phyloP scores from a whole-genome alignment of 306 rosid species.

The Astragalus glycyphyllos region DNA sequence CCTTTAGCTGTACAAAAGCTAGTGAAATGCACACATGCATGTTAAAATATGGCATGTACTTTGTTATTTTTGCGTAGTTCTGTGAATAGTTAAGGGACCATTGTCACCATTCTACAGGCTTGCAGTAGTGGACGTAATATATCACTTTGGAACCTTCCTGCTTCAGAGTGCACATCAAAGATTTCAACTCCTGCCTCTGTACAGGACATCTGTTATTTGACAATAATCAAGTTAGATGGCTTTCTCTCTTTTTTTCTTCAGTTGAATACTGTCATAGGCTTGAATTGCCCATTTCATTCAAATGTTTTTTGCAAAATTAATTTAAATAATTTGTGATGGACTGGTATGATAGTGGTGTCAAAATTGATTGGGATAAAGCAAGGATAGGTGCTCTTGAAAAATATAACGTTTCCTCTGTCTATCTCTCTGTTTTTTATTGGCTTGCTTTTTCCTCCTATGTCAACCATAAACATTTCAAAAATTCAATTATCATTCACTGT shows the following conservation, averaged over 20 bases:
- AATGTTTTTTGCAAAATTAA: background rate
- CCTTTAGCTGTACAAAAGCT: constrained; percentile 21
- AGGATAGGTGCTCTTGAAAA: background rate
- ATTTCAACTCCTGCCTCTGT: constrained; percentile 64
- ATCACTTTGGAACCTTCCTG: constrained; percentile 93
- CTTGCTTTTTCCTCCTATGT: background rate
- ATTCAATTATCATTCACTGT: constrained; percentile 23
- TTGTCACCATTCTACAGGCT: constrained; percentile 60
- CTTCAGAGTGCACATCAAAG: constrained; percentile 76
- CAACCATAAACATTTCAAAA: constrained; percentile 10
- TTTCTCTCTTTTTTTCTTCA: constrained; percentile 19
- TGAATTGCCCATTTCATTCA: background rate
- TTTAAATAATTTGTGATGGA: constrained; percentile 13
- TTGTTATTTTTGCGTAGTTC: constrained; percentile 35
- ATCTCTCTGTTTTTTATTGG: no score
- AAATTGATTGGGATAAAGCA: constrained; percentile 4
- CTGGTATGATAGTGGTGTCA: background rate
- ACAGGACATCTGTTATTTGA: constrained; percentile 83
- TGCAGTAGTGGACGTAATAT: constrained; percentile 79
- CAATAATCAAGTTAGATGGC: constrained; percentile 73
- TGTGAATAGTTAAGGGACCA: constrained; percentile 28
- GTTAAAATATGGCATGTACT: background rate
- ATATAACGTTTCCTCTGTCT: no score
- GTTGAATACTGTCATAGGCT: constrained; percentile 15
- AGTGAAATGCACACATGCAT: constrained; percentile 27